Percentiles rank a stretch among this genome's conserved stretches.
Evolutionary conservation across 2,329 filamentous ascomycete genomes (phyloP).

Genomic region (Aspergillus proliferans): DNA sequence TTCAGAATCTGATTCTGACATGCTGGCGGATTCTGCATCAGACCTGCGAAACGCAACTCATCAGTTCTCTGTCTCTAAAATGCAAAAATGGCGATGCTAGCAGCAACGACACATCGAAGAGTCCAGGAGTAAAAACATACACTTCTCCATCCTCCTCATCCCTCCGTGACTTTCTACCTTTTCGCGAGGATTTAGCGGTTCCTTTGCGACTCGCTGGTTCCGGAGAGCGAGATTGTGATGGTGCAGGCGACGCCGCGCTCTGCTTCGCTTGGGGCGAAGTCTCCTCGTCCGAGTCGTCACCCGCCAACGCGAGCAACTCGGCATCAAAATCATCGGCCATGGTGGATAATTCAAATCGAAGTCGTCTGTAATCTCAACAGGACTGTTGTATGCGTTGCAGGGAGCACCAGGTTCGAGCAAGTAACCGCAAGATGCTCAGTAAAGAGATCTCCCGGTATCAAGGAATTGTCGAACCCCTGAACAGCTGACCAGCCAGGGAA

Average conservation of each 20-base stretch:
- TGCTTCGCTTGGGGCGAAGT: constrained; percentile 50
- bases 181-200: constrained; percentile 31
- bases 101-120: constrained; percentile 5
- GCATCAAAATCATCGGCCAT: constrained; percentile 85
- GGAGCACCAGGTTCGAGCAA: background rate
- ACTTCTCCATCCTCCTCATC: constrained; percentile 77
- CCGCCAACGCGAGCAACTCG: constrained; percentile 87
- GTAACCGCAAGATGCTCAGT: background rate
- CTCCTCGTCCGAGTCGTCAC: constrained; percentile 54
- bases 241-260: constrained; percentile 49
- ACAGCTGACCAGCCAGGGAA: background rate
- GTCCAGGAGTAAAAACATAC: constrained; percentile 51
- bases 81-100: background rate
- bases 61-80: constrained; percentile 6
- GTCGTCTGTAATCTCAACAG: constrained; percentile 8
- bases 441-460: background rate
- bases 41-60: constrained; percentile 47
- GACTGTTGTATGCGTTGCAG: background rate
- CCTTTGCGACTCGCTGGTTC: constrained; percentile 46
- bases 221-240: constrained; percentile 45
- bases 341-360: constrained; percentile 22
- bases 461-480: constrained; percentile 6
- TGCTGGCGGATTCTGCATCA: constrained; percentile 69
- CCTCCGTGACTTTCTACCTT: constrained; percentile 45
- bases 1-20: constrained; percentile 82